A percentile compares a stretch with the other conserved stretches of the same genome.
phyloP scores from a whole-genome alignment of 192 early-diverging fungal genomes.

The Powellomyces hirtus region DNA sequence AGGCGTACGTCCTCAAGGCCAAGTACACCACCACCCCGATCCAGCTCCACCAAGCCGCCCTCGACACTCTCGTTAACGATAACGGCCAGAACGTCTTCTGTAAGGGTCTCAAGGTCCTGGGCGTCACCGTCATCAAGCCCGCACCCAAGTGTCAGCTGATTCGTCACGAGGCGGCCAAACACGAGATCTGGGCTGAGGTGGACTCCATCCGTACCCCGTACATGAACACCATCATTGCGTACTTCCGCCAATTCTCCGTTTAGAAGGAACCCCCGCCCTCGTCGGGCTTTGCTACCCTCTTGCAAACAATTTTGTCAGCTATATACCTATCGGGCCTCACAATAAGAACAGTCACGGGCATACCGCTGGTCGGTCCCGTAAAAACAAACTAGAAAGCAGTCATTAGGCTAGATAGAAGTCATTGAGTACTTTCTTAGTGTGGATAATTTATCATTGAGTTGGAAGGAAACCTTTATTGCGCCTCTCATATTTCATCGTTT shows the following conservation, averaged over 20 bases:
- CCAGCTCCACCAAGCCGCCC: not conserved
- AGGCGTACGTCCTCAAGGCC: not conserved
- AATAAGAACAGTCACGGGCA: too few relatives aligned
- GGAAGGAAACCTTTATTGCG: too few relatives aligned
- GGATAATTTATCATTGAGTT: too few relatives aligned
- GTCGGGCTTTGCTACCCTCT: too few relatives aligned
- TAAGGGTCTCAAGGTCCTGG: constrained; percentile 5
- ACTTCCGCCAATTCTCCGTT: not conserved
- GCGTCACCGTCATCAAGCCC: not conserved
- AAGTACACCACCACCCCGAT: not conserved
- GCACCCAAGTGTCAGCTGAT: not conserved
- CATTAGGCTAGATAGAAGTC: too few relatives aligned
- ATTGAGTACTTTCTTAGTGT: too few relatives aligned
- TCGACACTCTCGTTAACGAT: not conserved
- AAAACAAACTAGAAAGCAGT: too few relatives aligned
- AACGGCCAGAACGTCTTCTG: constrained; percentile 1
- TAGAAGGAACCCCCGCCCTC: too few relatives aligned
- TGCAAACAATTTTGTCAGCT: too few relatives aligned
- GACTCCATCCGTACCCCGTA: constrained; percentile 1
- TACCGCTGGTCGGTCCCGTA: too few relatives aligned
- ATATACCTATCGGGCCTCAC: too few relatives aligned
- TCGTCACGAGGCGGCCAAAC: not conserved
- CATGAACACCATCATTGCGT: not conserved
- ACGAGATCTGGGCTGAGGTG: not conserved
- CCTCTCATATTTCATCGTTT: too few relatives aligned